These are phyloP conservation scores for Prunus fruticosa DNA, from an alignment of 306 rosid species.

Conservation along the genomic window DNA sequence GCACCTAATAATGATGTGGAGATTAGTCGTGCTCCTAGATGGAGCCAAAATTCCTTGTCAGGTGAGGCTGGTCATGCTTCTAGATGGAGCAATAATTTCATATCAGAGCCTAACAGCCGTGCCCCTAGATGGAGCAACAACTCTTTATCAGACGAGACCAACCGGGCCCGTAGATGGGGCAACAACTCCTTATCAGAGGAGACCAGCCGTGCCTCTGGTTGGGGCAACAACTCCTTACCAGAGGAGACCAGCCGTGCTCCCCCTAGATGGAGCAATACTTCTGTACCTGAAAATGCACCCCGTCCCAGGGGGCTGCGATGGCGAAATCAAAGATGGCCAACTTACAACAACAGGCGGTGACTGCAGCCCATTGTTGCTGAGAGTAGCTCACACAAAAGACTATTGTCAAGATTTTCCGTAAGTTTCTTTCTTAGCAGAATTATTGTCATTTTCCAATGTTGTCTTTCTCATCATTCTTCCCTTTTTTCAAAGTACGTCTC, in stretches of 20 bases:
- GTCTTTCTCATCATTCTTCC: background rate
- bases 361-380: conserved; percentile 13
- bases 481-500: too few relatives aligned
- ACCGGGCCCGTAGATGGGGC: conserved; percentile 14
- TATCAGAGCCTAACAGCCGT: background rate
- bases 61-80: conserved; percentile 26
- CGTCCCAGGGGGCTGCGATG: conserved; percentile 37
- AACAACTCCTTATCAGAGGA: conserved; percentile 3
- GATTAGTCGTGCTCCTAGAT: conserved; percentile 29
- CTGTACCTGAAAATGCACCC: conserved; percentile 23
- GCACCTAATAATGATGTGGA: conserved; percentile 17
- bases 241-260: conserved; percentile 24
- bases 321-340: conserved; percentile 61
- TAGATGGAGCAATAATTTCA: conserved; percentile 39
- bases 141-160: background rate
- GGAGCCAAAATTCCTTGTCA: conserved; percentile 26
- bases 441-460: background rate
- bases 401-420: background rate
- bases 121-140: conserved; percentile 19
- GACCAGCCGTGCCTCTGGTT: background rate
- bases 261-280: conserved; percentile 39
- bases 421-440: background rate
- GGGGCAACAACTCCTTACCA: conserved; percentile 24
- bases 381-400: background rate
- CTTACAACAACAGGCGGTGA: conserved; percentile 30